Evolutionary conservation across 2,329 filamentous ascomycete genomes (phyloP).

Genomic region (Exophiala spinifera): DNA sequence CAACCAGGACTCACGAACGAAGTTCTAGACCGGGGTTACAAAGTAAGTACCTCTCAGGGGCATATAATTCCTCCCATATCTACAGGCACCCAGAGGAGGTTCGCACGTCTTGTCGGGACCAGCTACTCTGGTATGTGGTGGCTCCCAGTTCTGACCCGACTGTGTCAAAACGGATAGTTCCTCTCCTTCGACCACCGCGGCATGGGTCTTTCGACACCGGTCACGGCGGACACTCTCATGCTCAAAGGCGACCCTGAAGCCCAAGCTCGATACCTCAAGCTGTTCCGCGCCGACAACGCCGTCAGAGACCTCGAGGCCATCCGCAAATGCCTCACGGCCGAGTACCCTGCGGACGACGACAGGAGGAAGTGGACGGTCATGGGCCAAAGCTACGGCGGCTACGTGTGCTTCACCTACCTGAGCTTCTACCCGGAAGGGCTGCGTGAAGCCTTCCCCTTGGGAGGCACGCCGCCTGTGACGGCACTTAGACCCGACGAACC

Average conservation of each 20-base stretch:
- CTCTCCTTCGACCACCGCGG: constrained; percentile 89
- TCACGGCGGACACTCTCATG: constrained; percentile 69
- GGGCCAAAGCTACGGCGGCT: constrained; percentile 90
- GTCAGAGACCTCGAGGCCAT: constrained; percentile 87
- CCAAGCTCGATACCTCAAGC: constrained; percentile 76
- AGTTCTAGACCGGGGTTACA: constrained; percentile 76
- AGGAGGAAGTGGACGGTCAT: constrained; percentile 80
- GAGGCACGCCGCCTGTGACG: constrained; percentile 72
- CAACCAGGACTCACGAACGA: constrained; percentile 63
- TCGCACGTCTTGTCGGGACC: no score
- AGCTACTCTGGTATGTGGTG: no score
- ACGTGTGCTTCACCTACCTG: constrained; percentile 75
- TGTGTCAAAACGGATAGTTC: no score
- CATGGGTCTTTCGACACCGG: constrained; percentile 77
- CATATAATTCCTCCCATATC: no score
- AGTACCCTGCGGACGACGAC: constrained; percentile 64
- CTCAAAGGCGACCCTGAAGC: constrained; percentile 58
- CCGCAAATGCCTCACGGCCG: constrained; percentile 67
- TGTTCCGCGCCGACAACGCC: constrained; percentile 86
- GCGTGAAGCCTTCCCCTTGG: constrained; percentile 78
- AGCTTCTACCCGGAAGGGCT: constrained; percentile 64
- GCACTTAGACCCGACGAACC: constrained; percentile 62
- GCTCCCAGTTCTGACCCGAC: no score
- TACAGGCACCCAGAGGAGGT: no score
- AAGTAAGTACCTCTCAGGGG: constrained; percentile 52